Evolutionary conservation across 108 stramenopile genomes (phyloP), one percentile per base, ranked within the genome.

Genomic region (Conticribra guillardii): DNA sequence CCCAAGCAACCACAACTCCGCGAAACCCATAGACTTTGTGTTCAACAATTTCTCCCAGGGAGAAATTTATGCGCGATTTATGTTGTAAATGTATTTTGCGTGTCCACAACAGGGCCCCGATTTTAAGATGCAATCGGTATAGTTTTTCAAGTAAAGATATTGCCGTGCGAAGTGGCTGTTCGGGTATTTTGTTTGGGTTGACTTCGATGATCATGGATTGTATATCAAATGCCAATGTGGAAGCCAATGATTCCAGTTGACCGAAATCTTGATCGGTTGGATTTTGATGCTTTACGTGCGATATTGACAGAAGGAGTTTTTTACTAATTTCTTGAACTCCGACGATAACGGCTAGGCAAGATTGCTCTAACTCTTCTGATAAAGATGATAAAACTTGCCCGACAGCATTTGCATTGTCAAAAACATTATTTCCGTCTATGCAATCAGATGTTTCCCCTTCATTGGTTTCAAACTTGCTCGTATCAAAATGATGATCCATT

Each of bases 21-120:
- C 87, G 73, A 64, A 87, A 94, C 5, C 89, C 90, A 64, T 85
- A 90, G 15, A 80, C 58, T 51, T 86, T 89, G 76, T 91, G 90
- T 50, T 69, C 60, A 3, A 94, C 89, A 16, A 87, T 58, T 34
- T 89, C 79, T 15, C 93, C 93, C 30, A 94, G 71, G 18, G 68
- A 62, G 63, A 84, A 94, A 17, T 83, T 41, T 24, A 86, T 81
- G 4, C 50, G 49, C 23, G 64, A 48, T 4, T 66, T 81, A 26
- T 71, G 57, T 22, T 85, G 74, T 48, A 64, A 17, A 34, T 84
- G 64, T 54, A 50, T 52, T 31, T 82, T 74, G 21, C 86, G 64
- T 44, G 79, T 63, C 76, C 80, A 85, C 2, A 87, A 14, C 31
- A 82, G 34, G 44, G 89, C 80, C 64, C 61, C 70, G 22, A 94